phyloP scores from a whole-genome alignment of 257 asterid species.

The Voacanga thouarsii region DNA sequence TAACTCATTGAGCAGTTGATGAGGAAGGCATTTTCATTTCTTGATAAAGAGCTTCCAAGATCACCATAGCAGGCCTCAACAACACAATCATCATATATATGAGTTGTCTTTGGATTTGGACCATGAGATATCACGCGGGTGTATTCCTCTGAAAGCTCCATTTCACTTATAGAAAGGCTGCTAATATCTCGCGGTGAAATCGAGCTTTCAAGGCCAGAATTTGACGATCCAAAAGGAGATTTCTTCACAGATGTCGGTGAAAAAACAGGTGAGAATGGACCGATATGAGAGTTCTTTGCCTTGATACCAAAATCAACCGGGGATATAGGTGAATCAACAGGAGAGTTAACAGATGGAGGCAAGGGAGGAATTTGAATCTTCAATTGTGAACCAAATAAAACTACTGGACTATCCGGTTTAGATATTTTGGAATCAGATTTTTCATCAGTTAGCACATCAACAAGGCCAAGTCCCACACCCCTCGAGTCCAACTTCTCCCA shows the following conservation, averaged over 20 bases:
- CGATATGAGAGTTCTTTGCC: constrained; percentile 52
- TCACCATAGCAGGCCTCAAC: constrained; percentile 71
- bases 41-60: constrained; percentile 42
- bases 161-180: constrained; percentile 56
- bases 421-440: constrained; percentile 33
- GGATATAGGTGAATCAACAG: constrained; percentile 51
- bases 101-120: constrained; percentile 79
- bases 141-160: constrained; percentile 93
- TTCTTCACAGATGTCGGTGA: constrained; percentile 44
- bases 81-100: constrained; percentile 78
- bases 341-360: constrained; percentile 36
- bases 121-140: constrained; percentile 83
- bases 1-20: constrained; percentile 38
- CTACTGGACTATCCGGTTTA: constrained; percentile 42
- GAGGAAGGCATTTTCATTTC: constrained; percentile 23
- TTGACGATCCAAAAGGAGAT: constrained; percentile 14
- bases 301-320: constrained; percentile 77
- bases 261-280: constrained; percentile 39
- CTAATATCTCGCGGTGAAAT: constrained; percentile 29
- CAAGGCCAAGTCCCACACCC: constrained; percentile 56
- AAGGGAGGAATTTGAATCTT: constrained; percentile 68
- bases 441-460: constrained; percentile 57
- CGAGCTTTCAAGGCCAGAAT: constrained; percentile 29
- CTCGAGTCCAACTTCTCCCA: constrained; percentile 48
- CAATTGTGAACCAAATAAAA: constrained; percentile 72